Conservation (phyloP, 768 basidiomycete genomes). For the Russula sp. region DNA sequence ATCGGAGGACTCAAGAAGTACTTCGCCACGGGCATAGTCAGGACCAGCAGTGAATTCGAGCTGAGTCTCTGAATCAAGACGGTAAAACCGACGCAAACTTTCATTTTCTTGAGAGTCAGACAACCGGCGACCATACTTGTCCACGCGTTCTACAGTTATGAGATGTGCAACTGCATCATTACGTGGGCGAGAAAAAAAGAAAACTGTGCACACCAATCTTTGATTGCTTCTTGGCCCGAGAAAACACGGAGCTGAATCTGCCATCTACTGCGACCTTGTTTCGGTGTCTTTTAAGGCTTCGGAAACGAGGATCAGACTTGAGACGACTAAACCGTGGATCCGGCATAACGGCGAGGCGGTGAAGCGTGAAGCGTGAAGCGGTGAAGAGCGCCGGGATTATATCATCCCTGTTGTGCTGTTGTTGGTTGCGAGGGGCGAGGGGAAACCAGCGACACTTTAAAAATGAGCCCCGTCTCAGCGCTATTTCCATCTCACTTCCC, state of each 20-base stretch:
- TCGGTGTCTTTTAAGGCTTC: constrained; percentile 71
- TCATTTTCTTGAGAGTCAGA: constrained; percentile 67
- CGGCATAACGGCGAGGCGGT: not conserved
- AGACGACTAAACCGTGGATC: constrained; percentile 87
- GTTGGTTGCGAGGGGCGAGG: constrained; percentile 7
- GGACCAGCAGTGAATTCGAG: constrained; percentile 36
- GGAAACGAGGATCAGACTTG: constrained; percentile 89
- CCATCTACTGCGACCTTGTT: constrained; percentile 87
- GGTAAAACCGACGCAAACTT: constrained; percentile 75
- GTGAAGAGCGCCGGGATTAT: not conserved
- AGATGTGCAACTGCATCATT: not conserved
- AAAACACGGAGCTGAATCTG: constrained; percentile 80
- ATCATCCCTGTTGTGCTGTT: not conserved
- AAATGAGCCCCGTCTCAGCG: constrained; percentile 13
- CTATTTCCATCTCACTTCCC: not conserved
- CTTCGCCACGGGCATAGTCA: constrained; percentile 89
- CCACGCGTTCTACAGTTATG: constrained; percentile 45
- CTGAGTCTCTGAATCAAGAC: constrained; percentile 47
- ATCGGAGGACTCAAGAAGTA: constrained; percentile 81
- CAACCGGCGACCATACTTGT: constrained; percentile 83
- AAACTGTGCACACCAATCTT: constrained; percentile 27
- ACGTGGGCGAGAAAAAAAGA: constrained; percentile 12
- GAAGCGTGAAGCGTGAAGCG: not conserved
- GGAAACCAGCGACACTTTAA: constrained; percentile 20
- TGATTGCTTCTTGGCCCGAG: constrained; percentile 33